Percentiles rank a stretch among this genome's conserved stretches.
phyloP scores from a whole-genome alignment of 257 asterid species.

The Hygrophila difformis region DNA sequence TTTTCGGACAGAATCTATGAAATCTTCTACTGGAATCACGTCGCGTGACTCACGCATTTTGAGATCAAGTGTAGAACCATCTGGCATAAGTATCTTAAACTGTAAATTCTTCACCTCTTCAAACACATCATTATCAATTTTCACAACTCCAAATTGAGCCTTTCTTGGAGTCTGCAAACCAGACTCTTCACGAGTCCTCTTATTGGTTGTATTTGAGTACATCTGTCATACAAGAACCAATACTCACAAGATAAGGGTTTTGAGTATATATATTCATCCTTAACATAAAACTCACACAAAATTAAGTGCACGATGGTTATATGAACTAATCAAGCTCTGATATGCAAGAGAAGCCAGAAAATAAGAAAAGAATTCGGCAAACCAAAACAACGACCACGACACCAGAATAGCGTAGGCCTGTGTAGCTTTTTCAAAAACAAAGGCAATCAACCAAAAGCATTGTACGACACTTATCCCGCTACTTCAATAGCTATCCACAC shows the following conservation, averaged over 20 bases:
- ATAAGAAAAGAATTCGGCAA: too few relatives aligned
- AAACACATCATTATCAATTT: constrained; percentile 6
- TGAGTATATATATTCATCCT: too few relatives aligned
- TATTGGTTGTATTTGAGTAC: constrained; percentile 22
- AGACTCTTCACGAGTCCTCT: constrained; percentile 30
- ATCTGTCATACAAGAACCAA: constrained; percentile 24
- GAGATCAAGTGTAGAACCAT: constrained; percentile 34
- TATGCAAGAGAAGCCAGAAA: too few relatives aligned
- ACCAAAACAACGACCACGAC: too few relatives aligned
- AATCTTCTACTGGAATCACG: constrained; percentile 28
- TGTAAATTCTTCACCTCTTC: constrained; percentile 6
- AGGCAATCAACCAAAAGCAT: too few relatives aligned
- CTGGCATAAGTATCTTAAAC: constrained; percentile 54
- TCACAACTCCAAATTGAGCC: constrained; percentile 11
- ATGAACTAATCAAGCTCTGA: too few relatives aligned
- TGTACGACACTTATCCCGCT: too few relatives aligned
- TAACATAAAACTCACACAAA: too few relatives aligned
- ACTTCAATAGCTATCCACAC: too few relatives aligned
- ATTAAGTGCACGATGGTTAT: neutral
- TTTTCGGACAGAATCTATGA: constrained; percentile 18
- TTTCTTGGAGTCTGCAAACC: constrained; percentile 19
- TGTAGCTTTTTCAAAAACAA: too few relatives aligned
- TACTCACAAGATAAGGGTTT: too few relatives aligned
- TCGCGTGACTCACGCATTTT: constrained; percentile 17
- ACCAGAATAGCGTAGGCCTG: too few relatives aligned